A percentile compares a stretch with the other conserved stretches of the same genome.
Conservation (phyloP, 257 asterid genomes). For the Scutellaria barbata region DNA sequence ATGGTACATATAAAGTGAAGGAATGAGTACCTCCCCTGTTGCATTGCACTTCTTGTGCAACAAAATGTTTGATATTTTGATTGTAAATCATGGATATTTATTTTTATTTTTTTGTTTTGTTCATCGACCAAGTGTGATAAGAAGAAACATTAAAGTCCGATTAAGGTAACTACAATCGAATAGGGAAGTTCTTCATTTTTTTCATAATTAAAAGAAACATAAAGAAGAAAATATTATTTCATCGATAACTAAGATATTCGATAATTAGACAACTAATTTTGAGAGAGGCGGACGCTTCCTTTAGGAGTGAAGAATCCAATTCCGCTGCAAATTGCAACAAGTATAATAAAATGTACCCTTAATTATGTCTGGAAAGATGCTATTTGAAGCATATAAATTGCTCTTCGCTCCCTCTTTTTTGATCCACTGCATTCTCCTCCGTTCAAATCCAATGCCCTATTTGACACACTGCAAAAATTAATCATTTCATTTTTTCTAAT, state of each 20-base stretch:
- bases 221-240: not conserved
- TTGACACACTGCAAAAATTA: too few species aligned
- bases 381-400: not conserved
- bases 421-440: too few species aligned
- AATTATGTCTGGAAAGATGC: not conserved
- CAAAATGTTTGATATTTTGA: slow-evolving; percentile 32
- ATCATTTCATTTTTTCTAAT: too few species aligned
- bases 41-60: slow-evolving; percentile 42
- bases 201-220: not conserved
- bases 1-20: slow-evolving; percentile 29
- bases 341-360: not conserved
- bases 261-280: too few species aligned
- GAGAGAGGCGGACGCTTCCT: not conserved
- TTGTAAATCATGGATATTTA: slow-evolving; percentile 33
- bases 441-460: too few species aligned
- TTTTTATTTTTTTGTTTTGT: not conserved
- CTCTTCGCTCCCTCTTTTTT: not conserved
- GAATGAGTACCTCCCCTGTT: slow-evolving; percentile 1
- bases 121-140: not conserved
- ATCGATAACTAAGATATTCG: too few species aligned
- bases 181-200: too few species aligned
- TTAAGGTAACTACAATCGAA: too few species aligned
- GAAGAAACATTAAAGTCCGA: too few species aligned
- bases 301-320: slow-evolving; percentile 28
- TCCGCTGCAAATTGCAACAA: slow-evolving; percentile 20